Evolutionary conservation across 2,329 filamentous ascomycete genomes (phyloP), one percentile per base, ranked within the genome.

Genomic region (Penicillium thymicola): DNA sequence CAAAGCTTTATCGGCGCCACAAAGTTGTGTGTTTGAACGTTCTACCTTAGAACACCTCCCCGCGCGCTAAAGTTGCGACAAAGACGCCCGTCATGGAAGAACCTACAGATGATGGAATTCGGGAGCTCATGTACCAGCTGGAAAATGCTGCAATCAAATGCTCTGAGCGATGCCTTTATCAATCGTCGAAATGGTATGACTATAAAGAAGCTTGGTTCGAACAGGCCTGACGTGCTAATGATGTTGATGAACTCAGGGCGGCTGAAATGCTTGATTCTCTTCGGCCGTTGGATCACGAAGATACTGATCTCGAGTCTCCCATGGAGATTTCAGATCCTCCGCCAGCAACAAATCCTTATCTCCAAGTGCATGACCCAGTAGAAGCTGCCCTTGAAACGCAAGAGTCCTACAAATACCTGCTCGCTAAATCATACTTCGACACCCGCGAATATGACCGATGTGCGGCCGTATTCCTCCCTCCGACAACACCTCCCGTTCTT

Each of bases 391-490:
- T 96, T 3, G 92, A 97, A 72, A 83, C 87, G 1, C 85, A 82
- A 65, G 93, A 97, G 74, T 79, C 90, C 34, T 86, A 88, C 75
- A 89, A 86, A 67, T 97, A 93, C 70, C 83, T 97, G 2, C 81
- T 97, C 21, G 93, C 94, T 51, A 97, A 97, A 73, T 89, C 93
- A 0, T 88, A 95, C 65, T 97, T 97, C 71, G 93, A 97, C 74
- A 96, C 92, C 66, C 89, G 90, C 65, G 94, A 99, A 72, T 97
- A 88, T 68, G 93, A 97, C 70, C 89, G 94, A 61, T 97, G 93
- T 72, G 89, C 93, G 30, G 89, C 90, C 50, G 88, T 95, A 38
- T 95, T 96, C 69, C 81, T 96, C 2, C 90, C 90, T n/a, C 85
- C 90, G 61, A 84, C 87, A n/a, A 80, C 90, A 34, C 82, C 90